phyloP scores from a whole-genome alignment of 2,329 filamentous ascomycete genomes.

The Colletotrichum incanum region DNA sequence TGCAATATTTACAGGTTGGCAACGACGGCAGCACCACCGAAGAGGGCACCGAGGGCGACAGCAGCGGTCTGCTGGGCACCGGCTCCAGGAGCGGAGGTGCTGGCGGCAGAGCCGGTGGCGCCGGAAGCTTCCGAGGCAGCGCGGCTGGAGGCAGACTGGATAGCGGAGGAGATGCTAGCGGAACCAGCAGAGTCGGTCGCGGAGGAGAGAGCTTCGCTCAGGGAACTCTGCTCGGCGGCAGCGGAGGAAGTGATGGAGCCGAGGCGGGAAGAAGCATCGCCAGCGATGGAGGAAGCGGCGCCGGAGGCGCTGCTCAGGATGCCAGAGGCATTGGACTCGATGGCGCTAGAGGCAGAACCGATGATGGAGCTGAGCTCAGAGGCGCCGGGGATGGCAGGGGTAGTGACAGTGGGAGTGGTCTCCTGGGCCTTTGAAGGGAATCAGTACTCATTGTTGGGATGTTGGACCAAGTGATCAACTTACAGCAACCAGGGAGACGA shows the following conservation, averaged over 20 bases:
- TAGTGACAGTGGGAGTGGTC: conserved; percentile 27
- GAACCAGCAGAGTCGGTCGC: conserved; percentile 34
- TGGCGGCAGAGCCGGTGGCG: conserved; percentile 47
- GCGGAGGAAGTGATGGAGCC: conserved; percentile 43
- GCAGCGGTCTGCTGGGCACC: conserved; percentile 58
- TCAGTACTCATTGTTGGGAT: neutral
- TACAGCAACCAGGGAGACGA: conserved; percentile 53
- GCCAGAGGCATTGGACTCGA: conserved; percentile 27
- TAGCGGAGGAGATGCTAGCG: conserved; percentile 35
- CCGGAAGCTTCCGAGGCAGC: conserved; percentile 24
- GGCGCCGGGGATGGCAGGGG: conserved; percentile 41
- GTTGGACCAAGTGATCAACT: conserved; percentile 14
- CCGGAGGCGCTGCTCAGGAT: conserved; percentile 45
- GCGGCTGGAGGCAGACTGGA: conserved; percentile 28
- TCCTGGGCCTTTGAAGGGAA: conserved; percentile 42
- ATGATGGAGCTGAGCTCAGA: conserved; percentile 34
- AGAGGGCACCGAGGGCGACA: conserved; percentile 62
- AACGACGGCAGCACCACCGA: conserved; percentile 63
- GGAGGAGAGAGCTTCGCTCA: conserved; percentile 45
- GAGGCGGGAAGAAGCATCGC: conserved; percentile 46
- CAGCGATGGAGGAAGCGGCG: conserved; percentile 46
- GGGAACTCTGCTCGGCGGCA: conserved; percentile 41
- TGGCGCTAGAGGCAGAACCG: neutral
- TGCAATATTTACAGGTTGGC: conserved; percentile 59
- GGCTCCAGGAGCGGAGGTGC: conserved; percentile 45